Conservation (phyloP, 2,329 filamentous ascomycete genomes). For the Myriosclerotinia duriaeana region DNA sequence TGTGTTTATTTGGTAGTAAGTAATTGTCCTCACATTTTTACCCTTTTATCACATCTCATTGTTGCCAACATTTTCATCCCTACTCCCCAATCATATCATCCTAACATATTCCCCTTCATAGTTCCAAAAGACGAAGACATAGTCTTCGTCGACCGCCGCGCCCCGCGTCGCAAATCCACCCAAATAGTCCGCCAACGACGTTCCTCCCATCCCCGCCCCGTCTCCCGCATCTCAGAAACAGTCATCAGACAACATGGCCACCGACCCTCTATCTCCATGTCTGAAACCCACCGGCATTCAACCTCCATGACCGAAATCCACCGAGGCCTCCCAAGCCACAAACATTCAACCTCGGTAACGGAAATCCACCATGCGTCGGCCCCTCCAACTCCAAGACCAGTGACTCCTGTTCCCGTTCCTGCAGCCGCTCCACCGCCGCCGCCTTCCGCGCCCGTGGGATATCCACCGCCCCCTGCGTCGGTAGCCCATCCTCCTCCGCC, state of each 20-base stretch:
- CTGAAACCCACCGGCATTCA: slow-evolving; percentile 15
- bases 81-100: no score
- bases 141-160: slow-evolving; percentile 20
- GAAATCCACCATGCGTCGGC: slow-evolving; percentile 10
- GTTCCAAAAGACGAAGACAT: slow-evolving; percentile 22
- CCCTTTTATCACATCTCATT: no score
- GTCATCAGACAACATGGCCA: slow-evolving; percentile 16
- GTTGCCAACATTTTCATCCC: neutral
- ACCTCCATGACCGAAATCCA: slow-evolving; percentile 5
- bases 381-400: neutral
- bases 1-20: slow-evolving; percentile 16
- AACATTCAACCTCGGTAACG: neutral
- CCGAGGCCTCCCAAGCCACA: neutral
- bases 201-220: slow-evolving; percentile 4
- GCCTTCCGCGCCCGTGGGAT: neutral
- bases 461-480: neutral
- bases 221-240: slow-evolving; percentile 22
- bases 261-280: slow-evolving; percentile 7
- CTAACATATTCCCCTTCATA: slow-evolving; percentile 1
- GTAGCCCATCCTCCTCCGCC: neutral
- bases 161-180: slow-evolving; percentile 10
- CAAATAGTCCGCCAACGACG: slow-evolving; percentile 2
- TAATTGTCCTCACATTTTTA: neutral
- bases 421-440: neutral
- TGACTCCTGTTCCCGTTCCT: neutral